These are phyloP conservation scores for Aethionema arabicum DNA, from an alignment of 345 rosid genomes.

Conservation along the genomic window DNA sequence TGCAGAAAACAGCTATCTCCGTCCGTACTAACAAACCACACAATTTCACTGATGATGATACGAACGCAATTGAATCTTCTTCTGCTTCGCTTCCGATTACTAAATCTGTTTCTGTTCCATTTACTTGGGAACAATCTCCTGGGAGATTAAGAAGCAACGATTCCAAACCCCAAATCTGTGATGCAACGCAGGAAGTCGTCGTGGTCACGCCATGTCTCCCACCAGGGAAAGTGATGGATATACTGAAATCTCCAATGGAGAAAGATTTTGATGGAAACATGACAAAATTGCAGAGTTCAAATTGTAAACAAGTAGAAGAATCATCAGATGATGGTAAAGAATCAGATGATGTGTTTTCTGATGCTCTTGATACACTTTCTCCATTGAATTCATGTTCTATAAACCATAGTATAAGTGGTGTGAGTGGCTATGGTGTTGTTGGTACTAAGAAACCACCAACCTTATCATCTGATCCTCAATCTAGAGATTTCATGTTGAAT, in stretches of 20 bases:
- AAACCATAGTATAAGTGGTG: conserved; percentile 53
- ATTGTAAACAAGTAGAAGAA: conserved; percentile 30
- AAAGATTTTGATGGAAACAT: conserved; percentile 29
- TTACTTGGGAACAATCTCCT: conserved; percentile 82
- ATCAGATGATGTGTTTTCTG: conserved; percentile 57
- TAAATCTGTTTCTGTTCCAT: conserved; percentile 80
- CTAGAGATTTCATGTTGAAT: conserved; percentile 81
- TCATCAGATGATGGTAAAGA: conserved; percentile 38
- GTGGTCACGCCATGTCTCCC: conserved; percentile 44
- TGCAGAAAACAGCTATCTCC: conserved; percentile 40
- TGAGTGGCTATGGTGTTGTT: conserved; percentile 53
- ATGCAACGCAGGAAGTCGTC: conserved; percentile 18
- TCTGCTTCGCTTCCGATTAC: conserved; percentile 45
- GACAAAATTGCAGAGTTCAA: conserved; percentile 31
- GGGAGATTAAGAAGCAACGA: conserved; percentile 55
- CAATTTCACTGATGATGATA: conserved; percentile 18
- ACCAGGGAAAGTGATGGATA: conserved; percentile 38
- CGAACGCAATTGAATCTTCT: conserved; percentile 25
- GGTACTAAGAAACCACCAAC: conserved; percentile 49
- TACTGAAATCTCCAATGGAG: conserved; percentile 33
- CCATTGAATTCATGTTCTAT: conserved; percentile 53
- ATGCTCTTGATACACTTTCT: conserved; percentile 67
- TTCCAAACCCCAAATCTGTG: conserved; percentile 25
- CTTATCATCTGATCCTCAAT: conserved; percentile 48
- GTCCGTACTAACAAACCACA: conserved; percentile 30